Conservation (phyloP, 306 rosid genomes). For the Potentilla sterilis region DNA sequence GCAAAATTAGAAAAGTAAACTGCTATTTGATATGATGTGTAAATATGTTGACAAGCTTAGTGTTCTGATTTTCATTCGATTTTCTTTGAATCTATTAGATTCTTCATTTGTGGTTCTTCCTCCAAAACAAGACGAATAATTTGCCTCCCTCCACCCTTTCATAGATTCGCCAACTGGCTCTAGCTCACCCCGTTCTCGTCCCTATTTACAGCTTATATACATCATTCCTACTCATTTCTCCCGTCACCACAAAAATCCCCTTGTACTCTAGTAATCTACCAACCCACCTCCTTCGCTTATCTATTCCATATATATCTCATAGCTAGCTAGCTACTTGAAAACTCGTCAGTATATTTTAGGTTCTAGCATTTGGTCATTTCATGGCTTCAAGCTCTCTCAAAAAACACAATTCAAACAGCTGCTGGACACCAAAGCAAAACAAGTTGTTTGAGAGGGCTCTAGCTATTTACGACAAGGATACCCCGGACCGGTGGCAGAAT, state of each 20-base stretch:
- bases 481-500: conserved; percentile 45
- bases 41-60: not conserved
- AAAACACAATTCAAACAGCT: conserved; percentile 28
- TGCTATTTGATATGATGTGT: not conserved
- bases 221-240: not conserved
- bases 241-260: not conserved
- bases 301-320: not conserved
- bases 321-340: not conserved
- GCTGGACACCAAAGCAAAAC: conserved; percentile 43
- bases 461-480: conserved; percentile 41
- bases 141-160: not conserved
- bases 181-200: not conserved
- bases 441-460: conserved; percentile 40
- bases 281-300: not conserved
- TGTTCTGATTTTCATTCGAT: not conserved
- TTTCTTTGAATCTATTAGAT: not conserved
- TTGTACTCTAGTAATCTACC: not conserved
- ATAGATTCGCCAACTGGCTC: conserved; percentile 11
- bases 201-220: not conserved
- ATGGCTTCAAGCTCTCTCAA: conserved; percentile 61
- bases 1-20: too few species aligned
- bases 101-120: not conserved
- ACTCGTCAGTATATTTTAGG: not conserved
- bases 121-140: not conserved
- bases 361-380: not conserved